phyloP scores from a whole-genome alignment of 495 filamentous ascomycete genomes.

The Neurospora sp. region DNA sequence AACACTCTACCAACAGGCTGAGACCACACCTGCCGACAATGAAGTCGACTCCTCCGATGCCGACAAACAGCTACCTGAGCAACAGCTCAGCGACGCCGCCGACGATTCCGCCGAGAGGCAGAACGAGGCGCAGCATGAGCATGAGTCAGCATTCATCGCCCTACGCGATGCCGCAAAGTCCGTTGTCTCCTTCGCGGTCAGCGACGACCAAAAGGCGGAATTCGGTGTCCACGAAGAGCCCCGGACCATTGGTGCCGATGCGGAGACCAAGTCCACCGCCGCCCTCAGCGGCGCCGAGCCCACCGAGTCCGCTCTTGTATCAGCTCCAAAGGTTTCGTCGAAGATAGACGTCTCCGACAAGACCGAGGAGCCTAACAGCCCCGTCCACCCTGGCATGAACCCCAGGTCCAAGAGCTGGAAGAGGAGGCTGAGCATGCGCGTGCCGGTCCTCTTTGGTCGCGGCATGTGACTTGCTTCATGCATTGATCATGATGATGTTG shows the following conservation, averaged over 20 bases:
- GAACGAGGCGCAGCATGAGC: constrained; percentile 8
- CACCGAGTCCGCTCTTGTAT: constrained; percentile 1
- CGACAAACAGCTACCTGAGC: background rate
- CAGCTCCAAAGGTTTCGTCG: constrained; percentile 7
- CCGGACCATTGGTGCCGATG: constrained; percentile 3
- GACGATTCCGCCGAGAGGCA: constrained; percentile 2
- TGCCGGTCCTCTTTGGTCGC: constrained; percentile 20
- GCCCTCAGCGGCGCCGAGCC: constrained; percentile 7
- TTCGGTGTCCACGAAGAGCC: constrained; percentile 11
- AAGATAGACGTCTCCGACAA: background rate
- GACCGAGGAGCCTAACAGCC: background rate
- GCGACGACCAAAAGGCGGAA: constrained; percentile 13
- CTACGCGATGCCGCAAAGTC: constrained; percentile 16
- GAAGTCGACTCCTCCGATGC: background rate
- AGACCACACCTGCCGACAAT: constrained; percentile 3
- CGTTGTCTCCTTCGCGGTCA: constrained; percentile 19
- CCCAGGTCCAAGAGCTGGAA: constrained; percentile 20
- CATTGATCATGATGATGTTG: background rate
- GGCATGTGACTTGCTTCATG: constrained; percentile 19
- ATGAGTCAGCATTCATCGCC: constrained; percentile 2
- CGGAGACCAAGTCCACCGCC: constrained; percentile 1
- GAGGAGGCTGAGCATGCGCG: constrained; percentile 14
- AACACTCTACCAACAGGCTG: background rate
- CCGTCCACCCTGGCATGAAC: constrained; percentile 8
- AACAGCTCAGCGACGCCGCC: constrained; percentile 1